These are phyloP conservation scores for Lophiotrema nucula DNA, from an alignment of 495 filamentous ascomycete genomes.

Conservation along the genomic window DNA sequence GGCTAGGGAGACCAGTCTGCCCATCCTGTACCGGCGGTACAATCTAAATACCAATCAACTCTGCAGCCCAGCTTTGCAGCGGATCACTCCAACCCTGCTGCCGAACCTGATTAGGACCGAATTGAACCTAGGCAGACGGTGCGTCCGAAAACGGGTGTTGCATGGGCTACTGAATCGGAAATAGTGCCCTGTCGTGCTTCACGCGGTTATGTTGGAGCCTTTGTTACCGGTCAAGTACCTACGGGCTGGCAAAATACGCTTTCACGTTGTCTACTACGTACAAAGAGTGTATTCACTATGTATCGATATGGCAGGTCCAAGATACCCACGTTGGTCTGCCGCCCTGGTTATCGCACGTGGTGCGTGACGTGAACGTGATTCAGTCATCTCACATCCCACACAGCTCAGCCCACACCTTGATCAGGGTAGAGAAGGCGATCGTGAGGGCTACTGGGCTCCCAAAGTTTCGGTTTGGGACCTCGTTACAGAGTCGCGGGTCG, in stretches of 20 bases:
- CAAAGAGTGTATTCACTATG: no score
- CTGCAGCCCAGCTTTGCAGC: conserved; percentile 7
- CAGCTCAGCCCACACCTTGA: conserved; percentile 12
- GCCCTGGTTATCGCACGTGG: no score
- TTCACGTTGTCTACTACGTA: no score
- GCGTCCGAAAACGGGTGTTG: conserved; percentile 3
- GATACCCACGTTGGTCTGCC: no score
- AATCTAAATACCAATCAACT: conserved; percentile 13
- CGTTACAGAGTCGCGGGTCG: conserved; percentile 24
- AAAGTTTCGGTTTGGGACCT: conserved; percentile 26
- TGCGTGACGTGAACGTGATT: no score
- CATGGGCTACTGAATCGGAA: conserved; percentile 1
- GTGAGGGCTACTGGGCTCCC: conserved; percentile 23
- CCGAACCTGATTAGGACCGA: neutral
- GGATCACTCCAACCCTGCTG: no score
- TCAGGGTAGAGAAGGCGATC: conserved; percentile 10
- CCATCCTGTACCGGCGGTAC: no score
- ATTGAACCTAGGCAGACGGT: neutral
- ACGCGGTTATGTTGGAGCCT: no score
- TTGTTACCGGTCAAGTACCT: no score
- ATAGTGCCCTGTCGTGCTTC: neutral
- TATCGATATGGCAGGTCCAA: no score
- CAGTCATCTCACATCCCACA: neutral
- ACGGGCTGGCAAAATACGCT: no score
- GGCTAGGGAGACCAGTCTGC: no score